phyloP scores from a whole-genome alignment of 1,139 yeast genomes.

The Pichia terricola region DNA sequence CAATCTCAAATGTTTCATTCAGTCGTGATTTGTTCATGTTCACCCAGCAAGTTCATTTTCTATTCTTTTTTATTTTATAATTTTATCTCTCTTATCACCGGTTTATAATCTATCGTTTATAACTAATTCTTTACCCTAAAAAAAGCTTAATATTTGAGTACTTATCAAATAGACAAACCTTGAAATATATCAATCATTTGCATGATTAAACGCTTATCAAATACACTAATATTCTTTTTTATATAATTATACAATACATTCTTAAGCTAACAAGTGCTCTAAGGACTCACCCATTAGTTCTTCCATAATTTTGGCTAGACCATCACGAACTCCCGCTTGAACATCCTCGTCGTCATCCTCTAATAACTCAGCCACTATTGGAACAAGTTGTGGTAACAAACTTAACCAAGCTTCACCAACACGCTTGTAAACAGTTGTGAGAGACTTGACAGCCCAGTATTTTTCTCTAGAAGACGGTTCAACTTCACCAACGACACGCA shows the following conservation, averaged over 20 bases:
- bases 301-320: slow-evolving; percentile 88
- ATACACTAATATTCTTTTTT: no score
- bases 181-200: no score
- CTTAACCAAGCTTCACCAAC: slow-evolving; percentile 93
- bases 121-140: background rate
- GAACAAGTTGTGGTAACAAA: slow-evolving; percentile 87
- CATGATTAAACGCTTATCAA: no score
- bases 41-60: background rate
- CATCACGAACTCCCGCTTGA: slow-evolving; percentile 83
- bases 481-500: slow-evolving; percentile 37
- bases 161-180: no score
- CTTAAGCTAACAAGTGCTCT: slow-evolving; percentile 31
- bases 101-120: no score
- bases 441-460: slow-evolving; percentile 73
- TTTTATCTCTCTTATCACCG: background rate
- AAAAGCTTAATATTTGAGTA: background rate
- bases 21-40: no score
- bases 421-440: slow-evolving; percentile 77
- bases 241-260: no score
- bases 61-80: background rate
- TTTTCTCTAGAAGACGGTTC: slow-evolving; percentile 40
- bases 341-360: slow-evolving; percentile 95
- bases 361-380: slow-evolving; percentile 85
- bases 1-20: no score
- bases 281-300: slow-evolving; percentile 90